phyloP scores from a whole-genome alignment of 1,139 yeast genomes.

The Blastobotrys apis region DNA sequence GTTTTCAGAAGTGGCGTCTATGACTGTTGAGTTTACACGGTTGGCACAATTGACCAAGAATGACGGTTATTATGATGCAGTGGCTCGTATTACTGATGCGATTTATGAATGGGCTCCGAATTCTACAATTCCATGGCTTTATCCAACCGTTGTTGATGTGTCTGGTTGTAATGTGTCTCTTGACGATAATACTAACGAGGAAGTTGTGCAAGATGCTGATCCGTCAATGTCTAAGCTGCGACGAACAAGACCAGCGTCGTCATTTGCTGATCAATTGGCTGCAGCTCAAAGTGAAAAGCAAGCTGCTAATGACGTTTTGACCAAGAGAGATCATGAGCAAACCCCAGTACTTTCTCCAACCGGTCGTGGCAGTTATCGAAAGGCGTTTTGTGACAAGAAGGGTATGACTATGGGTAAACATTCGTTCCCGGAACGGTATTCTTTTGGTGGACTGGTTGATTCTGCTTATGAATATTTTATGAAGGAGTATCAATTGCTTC shows the following conservation, averaged over 20 bases:
- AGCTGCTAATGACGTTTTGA: not conserved
- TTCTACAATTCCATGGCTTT: conserved; percentile 38
- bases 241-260: not conserved
- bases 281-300: not conserved
- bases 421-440: conserved; percentile 21
- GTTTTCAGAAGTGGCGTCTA: conserved; percentile 64
- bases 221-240: not conserved
- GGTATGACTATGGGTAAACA: conserved; percentile 12
- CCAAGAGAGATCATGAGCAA: not conserved
- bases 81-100: conserved; percentile 43
- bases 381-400: conserved; percentile 13
- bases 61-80: conserved; percentile 44
- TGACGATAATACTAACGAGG: conserved; percentile 1
- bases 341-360: conserved; percentile 12
- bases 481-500: conserved; percentile 51
- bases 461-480: conserved; percentile 66
- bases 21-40: conserved; percentile 66
- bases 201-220: not conserved
- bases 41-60: conserved; percentile 65
- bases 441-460: conserved; percentile 61
- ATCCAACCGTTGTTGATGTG: conserved; percentile 44
- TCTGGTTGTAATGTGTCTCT: conserved; percentile 43
- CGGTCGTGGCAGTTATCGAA: conserved; percentile 11
- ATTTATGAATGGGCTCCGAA: conserved; percentile 37
- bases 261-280: not conserved